Percentiles rank a stretch among this genome's conserved stretches.
phyloP scores from a whole-genome alignment of 2,329 filamentous ascomycete genomes.

The Lecanicillium sp. region DNA sequence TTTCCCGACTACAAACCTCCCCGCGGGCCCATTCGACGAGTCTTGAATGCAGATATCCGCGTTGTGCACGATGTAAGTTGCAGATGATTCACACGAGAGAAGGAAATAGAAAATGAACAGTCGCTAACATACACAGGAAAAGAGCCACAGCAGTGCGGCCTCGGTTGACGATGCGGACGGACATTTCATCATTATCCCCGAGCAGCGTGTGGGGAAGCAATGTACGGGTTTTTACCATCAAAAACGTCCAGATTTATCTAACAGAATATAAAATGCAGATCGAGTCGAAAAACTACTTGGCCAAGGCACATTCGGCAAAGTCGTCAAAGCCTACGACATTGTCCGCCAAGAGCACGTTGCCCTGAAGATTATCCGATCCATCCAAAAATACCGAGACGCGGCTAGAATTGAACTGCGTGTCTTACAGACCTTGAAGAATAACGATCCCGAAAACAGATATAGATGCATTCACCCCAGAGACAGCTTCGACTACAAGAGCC shows the following conservation, averaged over 20 bases:
- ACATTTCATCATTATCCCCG: conserved; percentile 81
- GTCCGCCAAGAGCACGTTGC: conserved; percentile 11
- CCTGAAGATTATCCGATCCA: conserved; percentile 12
- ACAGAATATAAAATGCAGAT: conserved; percentile 1
- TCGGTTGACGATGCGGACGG: conserved; percentile 88
- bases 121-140: conserved; percentile 4
- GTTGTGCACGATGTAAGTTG: conserved; percentile 49
- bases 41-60: conserved; percentile 29
- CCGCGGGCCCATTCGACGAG: background rate
- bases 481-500: conserved; percentile 14
- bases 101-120: background rate
- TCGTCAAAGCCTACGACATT: conserved; percentile 13
- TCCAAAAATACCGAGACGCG: conserved; percentile 14
- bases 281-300: conserved; percentile 12
- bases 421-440: conserved; percentile 8
- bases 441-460: conserved; percentile 10
- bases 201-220: conserved; percentile 38
- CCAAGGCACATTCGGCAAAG: conserved; percentile 9
- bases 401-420: conserved; percentile 12
- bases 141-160: conserved; percentile 41
- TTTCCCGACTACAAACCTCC: conserved; percentile 7
- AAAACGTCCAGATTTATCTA: background rate
- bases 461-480: conserved; percentile 12
- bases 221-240: background rate
- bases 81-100: background rate